Base-by-base conservation (phyloP, 1,139 yeast species). In the Yamadazyma kanchanaburiensis region DNA sequence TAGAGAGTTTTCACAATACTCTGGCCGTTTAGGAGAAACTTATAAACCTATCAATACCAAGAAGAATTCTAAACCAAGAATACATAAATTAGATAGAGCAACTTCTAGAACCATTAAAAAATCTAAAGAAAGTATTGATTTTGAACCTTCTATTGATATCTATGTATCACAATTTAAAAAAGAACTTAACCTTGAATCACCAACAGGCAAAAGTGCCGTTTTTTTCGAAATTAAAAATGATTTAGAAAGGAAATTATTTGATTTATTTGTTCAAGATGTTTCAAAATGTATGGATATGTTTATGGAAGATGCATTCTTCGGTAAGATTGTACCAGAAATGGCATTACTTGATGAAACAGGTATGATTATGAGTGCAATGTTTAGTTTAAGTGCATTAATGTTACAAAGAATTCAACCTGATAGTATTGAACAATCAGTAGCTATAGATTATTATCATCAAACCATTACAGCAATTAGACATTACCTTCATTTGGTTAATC, bases 11-110 rank as follows among this genome's bases (percentile, higher is more conserved):
- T n/a, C n/a, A n/a, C n/a, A n/a, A n/a, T n/a, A n/a, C n/a, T n/a
- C n/a, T n/a, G n/a, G n/a, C n/a, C n/a, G n/a, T n/a, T n/a, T n/a
- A n/a, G 10, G 20, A 18, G 39, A 55, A n/a, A 42, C 35, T 30
- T 63, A 53, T 46, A 59, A 58, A 33, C 70, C 70, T 5, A 56
- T 50, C 5, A 58, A 55, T 26, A 61, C 70, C 8, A 64, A 64
- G 37, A 49, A 51, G 35, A 63, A 63, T 39, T 45, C 57, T 11
- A 51, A 55, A 21, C 70, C 70, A 1, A 43, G 67, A 17, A 63
- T 64, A 35, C 52, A 61, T 39, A 60, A 60, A 35, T 47, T 63
- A 16, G 26, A 28, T 22, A 36, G 35, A 16, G 26, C 35, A 21
- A 12, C 27, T 13, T 9, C 27, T 4, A 35, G 24, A 15, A 23